Conservation (phyloP, 2,329 filamentous ascomycete genomes). For the Scedosporium dehoogii region DNA sequence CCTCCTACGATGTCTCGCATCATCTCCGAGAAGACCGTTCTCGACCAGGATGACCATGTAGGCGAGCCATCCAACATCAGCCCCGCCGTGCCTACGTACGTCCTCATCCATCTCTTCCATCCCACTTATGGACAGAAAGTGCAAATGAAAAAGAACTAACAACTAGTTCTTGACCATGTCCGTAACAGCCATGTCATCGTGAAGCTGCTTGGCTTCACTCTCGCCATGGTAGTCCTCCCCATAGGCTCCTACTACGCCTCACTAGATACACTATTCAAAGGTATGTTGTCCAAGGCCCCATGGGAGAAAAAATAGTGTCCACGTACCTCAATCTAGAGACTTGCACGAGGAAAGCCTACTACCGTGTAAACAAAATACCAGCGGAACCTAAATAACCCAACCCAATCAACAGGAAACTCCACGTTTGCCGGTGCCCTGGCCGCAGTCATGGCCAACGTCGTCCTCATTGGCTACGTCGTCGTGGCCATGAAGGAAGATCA, state of each 20-base stretch:
- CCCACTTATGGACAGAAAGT: not conserved
- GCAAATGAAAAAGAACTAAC: not conserved
- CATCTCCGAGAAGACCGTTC: constrained; percentile 55
- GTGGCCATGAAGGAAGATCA: constrained; percentile 86
- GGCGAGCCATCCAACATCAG: constrained; percentile 58
- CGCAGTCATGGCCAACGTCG: constrained; percentile 82
- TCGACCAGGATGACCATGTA: constrained; percentile 45
- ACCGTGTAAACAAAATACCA: not conserved
- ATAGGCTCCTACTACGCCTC: constrained; percentile 84
- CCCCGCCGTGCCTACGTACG: constrained; percentile 76
- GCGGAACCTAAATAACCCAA: not conserved
- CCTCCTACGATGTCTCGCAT: constrained; percentile 62
- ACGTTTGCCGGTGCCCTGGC: constrained; percentile 80
- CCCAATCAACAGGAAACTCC: constrained; percentile 57
- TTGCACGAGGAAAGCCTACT: not conserved
- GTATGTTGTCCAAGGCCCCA: constrained; percentile 32
- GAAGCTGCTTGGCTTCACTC: constrained; percentile 82
- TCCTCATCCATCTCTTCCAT: constrained; percentile 10
- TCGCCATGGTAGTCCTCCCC: constrained; percentile 81
- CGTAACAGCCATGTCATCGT: constrained; percentile 63
- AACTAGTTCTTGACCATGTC: not conserved
- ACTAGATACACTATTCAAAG: constrained; percentile 65
- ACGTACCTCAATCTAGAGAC: not conserved
- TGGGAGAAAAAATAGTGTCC: not conserved
- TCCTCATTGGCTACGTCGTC: constrained; percentile 81